These are phyloP conservation scores for Hypomyces perniciosus DNA, from an alignment of 2,329 filamentous ascomycete genomes.

Conservation along the genomic window DNA sequence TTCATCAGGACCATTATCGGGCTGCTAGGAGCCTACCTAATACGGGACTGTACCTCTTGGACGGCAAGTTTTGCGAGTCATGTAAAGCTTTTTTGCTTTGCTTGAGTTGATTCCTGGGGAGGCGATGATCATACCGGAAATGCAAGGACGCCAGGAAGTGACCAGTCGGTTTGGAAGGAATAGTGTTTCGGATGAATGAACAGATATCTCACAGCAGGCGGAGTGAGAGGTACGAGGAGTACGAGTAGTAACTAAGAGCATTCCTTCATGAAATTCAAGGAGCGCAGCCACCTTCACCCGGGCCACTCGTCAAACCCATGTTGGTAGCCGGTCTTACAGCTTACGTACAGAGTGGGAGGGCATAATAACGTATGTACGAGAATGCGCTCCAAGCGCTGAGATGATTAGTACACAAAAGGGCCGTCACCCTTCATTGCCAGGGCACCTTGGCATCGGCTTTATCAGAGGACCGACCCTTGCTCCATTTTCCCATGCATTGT, in stretches of 20 bases:
- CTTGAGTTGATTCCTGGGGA: too few relatives aligned
- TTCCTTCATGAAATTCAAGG: not conserved
- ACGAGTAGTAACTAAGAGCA: not conserved
- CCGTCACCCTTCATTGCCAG: not conserved
- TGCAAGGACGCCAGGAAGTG: too few relatives aligned
- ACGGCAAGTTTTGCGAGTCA: too few relatives aligned
- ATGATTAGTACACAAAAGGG: not conserved
- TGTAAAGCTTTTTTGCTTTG: too few relatives aligned
- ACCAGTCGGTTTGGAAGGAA: too few relatives aligned
- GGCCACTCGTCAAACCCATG: constrained; percentile 1
- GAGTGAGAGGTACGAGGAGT: not conserved
- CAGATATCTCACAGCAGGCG: not conserved
- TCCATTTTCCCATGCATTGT: not conserved
- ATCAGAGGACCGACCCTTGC: constrained; percentile 1
- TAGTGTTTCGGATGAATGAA: too few relatives aligned
- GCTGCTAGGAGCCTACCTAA: not conserved
- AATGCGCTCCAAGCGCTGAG: too few relatives aligned
- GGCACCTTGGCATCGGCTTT: constrained; percentile 2
- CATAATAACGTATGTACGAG: constrained; percentile 2
- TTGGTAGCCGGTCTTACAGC: not conserved
- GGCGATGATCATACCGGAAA: too few relatives aligned
- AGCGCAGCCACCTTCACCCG: not conserved
- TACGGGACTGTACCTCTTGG: too few relatives aligned
- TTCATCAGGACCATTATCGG: constrained; percentile 6
- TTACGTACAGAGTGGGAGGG: not conserved